Base-by-base conservation (phyloP, 441 rosid species). In the Pelargonium cotyledonis region DNA sequence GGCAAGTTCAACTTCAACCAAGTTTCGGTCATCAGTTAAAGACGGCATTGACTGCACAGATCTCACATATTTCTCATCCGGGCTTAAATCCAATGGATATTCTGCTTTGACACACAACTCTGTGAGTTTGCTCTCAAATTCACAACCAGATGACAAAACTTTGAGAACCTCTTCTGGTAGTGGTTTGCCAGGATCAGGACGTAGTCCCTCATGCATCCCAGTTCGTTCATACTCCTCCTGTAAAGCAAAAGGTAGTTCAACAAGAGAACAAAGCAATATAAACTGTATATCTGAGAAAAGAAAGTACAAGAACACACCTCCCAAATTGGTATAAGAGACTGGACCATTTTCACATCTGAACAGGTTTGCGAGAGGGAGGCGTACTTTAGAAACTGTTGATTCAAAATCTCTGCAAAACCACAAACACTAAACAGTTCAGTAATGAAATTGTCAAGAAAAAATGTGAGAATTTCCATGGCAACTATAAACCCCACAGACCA, bases 241-340 rank as follows among this genome's bases (percentile, higher is more conserved):
- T 76, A 66, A 51, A 84, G 12, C 71, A 71, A 46, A 43, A 60
- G 63, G 60, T 9, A 68, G n/a, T 66, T 67, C 16, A 72, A 75
- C 9, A 62, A 71, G 66, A 58, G 71, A 44, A 68, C 72, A 44
- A 76, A 70, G 65, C 58, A 57, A 60, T 62, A 70, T 29, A 29
- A 11, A 63, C 7, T 61, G 35, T 40, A 41, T 49, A 68, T 68
- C 41, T 68, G 35, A 29, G 40, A 7, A 62, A 46, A 29, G 61
- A 64, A 23, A 41, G 51, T 65, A 71, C 35, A 65, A 64, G 63
- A 77, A 44, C 80, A 76, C 63, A 95, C 99, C 99, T 95, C 95
- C 98, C 99, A 95, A 71, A 95, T 90, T 49, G 99, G 96, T 80
- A 92, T 77, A 23, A 95, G 97, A 12, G 98, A 95, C 75, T 90